Conservation (phyloP, 2,329 filamentous ascomycete species). For the Pseudocercospora musae region DNA sequence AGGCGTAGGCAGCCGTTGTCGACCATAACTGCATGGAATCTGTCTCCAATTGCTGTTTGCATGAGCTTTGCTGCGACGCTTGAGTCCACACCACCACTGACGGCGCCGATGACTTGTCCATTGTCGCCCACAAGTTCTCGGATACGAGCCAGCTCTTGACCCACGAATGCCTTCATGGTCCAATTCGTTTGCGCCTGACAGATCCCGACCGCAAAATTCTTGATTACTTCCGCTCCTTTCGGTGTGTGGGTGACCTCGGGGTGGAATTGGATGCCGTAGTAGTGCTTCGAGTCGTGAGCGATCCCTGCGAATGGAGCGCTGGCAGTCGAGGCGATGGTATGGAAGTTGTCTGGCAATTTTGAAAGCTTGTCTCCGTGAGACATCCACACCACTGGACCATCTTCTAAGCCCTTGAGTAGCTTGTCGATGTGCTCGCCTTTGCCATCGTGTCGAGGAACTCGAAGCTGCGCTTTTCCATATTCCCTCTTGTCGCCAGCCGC, state of each 20-base stretch:
- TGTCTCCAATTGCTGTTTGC: constrained; percentile 78
- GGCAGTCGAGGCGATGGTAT: constrained; percentile 67
- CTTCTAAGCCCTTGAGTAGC: constrained; percentile 73
- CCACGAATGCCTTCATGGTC: constrained; percentile 81
- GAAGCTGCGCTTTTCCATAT: constrained; percentile 68
- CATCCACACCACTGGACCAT: constrained; percentile 76
- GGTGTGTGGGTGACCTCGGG: constrained; percentile 77
- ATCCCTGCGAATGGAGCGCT: constrained; percentile 81
- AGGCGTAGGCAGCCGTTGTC: constrained; percentile 84
- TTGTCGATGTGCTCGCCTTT: constrained; percentile 64
- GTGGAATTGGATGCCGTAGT: constrained; percentile 85
- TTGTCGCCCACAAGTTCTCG: constrained; percentile 74
- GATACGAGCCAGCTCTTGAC: constrained; percentile 77
- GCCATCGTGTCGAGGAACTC: constrained; percentile 55
- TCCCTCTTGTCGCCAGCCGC: constrained; percentile 64
- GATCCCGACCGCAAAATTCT: constrained; percentile 82
- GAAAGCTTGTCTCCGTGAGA: constrained; percentile 83
- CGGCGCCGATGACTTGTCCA: constrained; percentile 77
- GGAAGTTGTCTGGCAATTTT: constrained; percentile 68
- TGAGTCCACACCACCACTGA: constrained; percentile 81
- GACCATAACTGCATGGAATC: constrained; percentile 80
- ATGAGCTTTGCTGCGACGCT: constrained; percentile 86
- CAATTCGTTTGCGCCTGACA: constrained; percentile 74
- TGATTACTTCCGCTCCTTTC: constrained; percentile 65
- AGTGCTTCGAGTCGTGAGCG: constrained; percentile 65